A percentile compares a stretch with the other conserved stretches of the same genome.
phyloP scores from a whole-genome alignment of 1,139 yeast species.

The Candida freyschussii region DNA sequence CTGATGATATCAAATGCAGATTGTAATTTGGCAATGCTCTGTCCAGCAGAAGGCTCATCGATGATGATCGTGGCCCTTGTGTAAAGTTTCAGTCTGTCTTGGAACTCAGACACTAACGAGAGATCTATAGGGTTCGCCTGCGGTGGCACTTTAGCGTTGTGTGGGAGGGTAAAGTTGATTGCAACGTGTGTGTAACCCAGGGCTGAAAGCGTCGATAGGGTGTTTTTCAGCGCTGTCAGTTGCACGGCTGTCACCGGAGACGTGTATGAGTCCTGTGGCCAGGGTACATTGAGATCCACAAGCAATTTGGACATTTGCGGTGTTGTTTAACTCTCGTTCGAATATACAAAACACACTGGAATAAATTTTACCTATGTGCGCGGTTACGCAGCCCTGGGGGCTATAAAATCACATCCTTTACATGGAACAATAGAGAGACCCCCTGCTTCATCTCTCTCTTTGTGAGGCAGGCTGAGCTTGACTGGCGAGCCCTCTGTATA shows the following conservation, averaged over 20 bases:
- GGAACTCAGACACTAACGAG: slow-evolving; percentile 27
- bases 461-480: no score
- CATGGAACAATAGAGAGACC: neutral
- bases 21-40: slow-evolving; percentile 58
- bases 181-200: slow-evolving; percentile 75
- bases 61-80: slow-evolving; percentile 71
- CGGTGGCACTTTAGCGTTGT: slow-evolving; percentile 52
- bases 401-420: neutral
- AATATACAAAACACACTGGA: no score
- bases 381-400: no score
- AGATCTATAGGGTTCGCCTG: slow-evolving; percentile 36
- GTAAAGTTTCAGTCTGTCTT: slow-evolving; percentile 49
- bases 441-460: neutral
- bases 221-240: slow-evolving; percentile 40
- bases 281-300: slow-evolving; percentile 75
- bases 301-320: slow-evolving; percentile 30
- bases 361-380: no score
- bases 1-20: slow-evolving; percentile 74
- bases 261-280: slow-evolving; percentile 60
- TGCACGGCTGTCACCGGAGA: slow-evolving; percentile 39
- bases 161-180: slow-evolving; percentile 58
- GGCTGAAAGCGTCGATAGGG: slow-evolving; percentile 50
- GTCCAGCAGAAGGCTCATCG: slow-evolving; percentile 75
- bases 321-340: no score
- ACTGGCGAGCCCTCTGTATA: no score